Conservation (phyloP, 108 stramenopile species). For the Heterococcus sp. region DNA sequence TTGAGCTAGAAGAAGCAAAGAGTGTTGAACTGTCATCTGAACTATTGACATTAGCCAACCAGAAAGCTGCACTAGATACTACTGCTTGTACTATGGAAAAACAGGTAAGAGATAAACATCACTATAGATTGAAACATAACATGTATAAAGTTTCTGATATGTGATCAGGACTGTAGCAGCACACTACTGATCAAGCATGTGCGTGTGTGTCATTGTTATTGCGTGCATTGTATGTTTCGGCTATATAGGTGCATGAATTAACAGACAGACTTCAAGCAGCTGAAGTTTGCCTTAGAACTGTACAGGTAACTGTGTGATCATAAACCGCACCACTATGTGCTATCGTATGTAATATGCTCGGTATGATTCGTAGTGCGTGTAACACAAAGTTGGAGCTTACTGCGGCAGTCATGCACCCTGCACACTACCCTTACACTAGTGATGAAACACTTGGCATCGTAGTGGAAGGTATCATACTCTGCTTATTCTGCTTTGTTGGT, state of each 20-base stretch:
- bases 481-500: neutral
- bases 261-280: neutral
- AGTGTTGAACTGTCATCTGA: slow-evolving; percentile 29
- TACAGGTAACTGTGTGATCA: neutral
- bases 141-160: neutral
- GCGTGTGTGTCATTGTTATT: neutral
- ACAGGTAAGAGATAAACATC: neutral
- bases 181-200: neutral
- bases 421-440: too few relatives aligned
- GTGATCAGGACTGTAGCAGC: neutral
- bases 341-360: neutral
- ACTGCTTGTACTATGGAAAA: neutral
- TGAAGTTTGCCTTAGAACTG: neutral
- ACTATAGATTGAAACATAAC: neutral
- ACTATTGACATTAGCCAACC: slow-evolving; percentile 34
- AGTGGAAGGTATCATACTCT: too few relatives aligned
- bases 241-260: neutral
- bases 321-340: neutral
- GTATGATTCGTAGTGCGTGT: neutral
- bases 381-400: too few relatives aligned
- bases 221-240: neutral
- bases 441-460: too few relatives aligned
- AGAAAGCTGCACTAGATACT: slow-evolving; percentile 14
- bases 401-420: too few relatives aligned
- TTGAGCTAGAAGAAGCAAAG: slow-evolving; percentile 14